These are phyloP conservation scores for Kwoniella botswanensis DNA, from an alignment of 768 basidiomycete species.

Conservation along the genomic window DNA sequence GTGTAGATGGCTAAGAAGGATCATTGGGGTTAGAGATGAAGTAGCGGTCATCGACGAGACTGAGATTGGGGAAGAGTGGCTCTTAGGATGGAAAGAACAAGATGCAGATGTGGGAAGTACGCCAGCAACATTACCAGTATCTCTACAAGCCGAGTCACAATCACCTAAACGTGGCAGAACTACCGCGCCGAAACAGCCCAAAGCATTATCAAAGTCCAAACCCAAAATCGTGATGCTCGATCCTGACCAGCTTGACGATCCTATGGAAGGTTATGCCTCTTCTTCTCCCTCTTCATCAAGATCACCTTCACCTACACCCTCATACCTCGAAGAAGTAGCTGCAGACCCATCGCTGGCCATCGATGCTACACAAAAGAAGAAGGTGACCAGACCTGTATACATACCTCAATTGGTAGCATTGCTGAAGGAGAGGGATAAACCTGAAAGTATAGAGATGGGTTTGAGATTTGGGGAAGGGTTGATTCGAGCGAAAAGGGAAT, in stretches of 20 bases:
- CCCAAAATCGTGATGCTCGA: slow-evolving; percentile 50
- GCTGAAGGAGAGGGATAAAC: slow-evolving; percentile 70
- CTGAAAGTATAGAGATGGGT: slow-evolving; percentile 79
- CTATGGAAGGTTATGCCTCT: slow-evolving; percentile 77
- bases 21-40: slow-evolving; percentile 37
- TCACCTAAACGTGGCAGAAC: slow-evolving; percentile 9
- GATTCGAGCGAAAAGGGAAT: slow-evolving; percentile 79
- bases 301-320: slow-evolving; percentile 77
- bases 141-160: background rate
- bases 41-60: slow-evolving; percentile 30
- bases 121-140: background rate
- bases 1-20: slow-evolving; percentile 67
- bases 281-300: slow-evolving; percentile 67
- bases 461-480: slow-evolving; percentile 78
- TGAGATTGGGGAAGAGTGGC: slow-evolving; percentile 30
- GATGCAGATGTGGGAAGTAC: too few relatives aligned
- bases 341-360: slow-evolving; percentile 80
- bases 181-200: background rate
- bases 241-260: slow-evolving; percentile 81
- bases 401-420: slow-evolving; percentile 80
- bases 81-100: slow-evolving; percentile 45
- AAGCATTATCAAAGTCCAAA: slow-evolving; percentile 13
- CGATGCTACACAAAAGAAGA: slow-evolving; percentile 64
- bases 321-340: slow-evolving; percentile 80
- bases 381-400: slow-evolving; percentile 82